Evolutionary conservation across 805 yeast species (phyloP), one percentile per base, ranked within the genome.

Genomic region (Saccharomycodes ludwigii): DNA sequence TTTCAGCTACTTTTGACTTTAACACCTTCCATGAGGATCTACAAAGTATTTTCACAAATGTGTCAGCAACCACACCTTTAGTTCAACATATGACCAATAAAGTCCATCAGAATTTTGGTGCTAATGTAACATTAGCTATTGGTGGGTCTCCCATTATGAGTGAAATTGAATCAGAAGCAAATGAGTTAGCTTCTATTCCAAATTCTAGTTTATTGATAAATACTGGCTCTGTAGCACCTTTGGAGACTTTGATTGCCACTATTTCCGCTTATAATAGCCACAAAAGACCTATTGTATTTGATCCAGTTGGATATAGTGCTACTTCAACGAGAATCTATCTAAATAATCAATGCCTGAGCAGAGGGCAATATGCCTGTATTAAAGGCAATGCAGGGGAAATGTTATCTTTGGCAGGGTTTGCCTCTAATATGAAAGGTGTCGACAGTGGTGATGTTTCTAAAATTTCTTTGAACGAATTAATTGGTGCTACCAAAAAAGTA

Each of bases 221-320:
- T 47, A 68, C 86, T 18, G 95, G 95, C 1, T 79, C 93, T 0
- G 73, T 76, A 0, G 65, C 68, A 0, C 56, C 65, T 1, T 46
- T 71, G 37, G 55, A 53, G 0, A 56, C 65, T 34, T 68, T 69
- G 38, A 41, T 59, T 15, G 43, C 47, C 3, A 94, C 88, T 0
- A 52, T 78, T 13, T 47, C 48, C 7, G 68, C 66, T 0, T 83
- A 85, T 49, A 78, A 77, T 46, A 48, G 46, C 10, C 42, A 51
- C 10, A 68, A 69, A 3, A 61, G 65, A 27, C 86, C 82, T 3
- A 66, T 85, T 20, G 71, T 85, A 0, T 76, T 79, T 42, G 96
- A 85, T 51, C 96, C 95, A 1, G 95, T 85, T n/a, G 96, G 85
- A 1, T 83, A 77, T 24, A 94, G 94, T 18, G 95, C 95, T 1